These are phyloP conservation scores for Teratosphaeria viscida DNA, from an alignment of 2,329 filamentous ascomycete species.

Conservation along the genomic window DNA sequence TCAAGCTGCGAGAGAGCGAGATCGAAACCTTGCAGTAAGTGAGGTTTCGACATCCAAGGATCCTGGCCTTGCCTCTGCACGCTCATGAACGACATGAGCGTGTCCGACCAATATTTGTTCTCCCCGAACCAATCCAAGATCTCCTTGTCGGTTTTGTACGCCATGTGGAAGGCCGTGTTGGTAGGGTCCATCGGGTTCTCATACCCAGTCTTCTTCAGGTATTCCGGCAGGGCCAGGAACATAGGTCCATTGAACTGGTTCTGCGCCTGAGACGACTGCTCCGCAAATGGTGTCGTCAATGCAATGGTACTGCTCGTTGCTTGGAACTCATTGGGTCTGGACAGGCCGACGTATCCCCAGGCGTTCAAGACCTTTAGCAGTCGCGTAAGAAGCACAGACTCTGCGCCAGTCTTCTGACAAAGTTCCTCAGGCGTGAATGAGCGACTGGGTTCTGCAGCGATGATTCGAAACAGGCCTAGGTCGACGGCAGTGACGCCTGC, in stretches of 20 bases:
- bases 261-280: background rate
- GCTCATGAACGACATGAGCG: background rate
- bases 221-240: background rate
- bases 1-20: background rate
- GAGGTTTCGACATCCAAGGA: background rate
- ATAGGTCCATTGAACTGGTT: background rate
- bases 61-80: background rate
- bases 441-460: background rate
- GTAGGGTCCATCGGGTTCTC: background rate
- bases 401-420: background rate
- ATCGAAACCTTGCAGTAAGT: background rate
- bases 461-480: background rate
- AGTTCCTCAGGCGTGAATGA: background rate
- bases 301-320: background rate
- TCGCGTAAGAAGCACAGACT: background rate
- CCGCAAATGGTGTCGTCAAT: background rate
- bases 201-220: background rate
- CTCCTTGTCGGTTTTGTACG: background rate
- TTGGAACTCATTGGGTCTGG: background rate
- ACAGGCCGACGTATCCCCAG: background rate
- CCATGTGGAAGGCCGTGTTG: background rate
- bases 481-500: background rate
- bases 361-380: background rate
- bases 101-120: background rate
- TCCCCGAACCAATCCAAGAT: background rate